Conservation (phyloP, 441 rosid genomes). For the Pelargonium fulgidum region DNA sequence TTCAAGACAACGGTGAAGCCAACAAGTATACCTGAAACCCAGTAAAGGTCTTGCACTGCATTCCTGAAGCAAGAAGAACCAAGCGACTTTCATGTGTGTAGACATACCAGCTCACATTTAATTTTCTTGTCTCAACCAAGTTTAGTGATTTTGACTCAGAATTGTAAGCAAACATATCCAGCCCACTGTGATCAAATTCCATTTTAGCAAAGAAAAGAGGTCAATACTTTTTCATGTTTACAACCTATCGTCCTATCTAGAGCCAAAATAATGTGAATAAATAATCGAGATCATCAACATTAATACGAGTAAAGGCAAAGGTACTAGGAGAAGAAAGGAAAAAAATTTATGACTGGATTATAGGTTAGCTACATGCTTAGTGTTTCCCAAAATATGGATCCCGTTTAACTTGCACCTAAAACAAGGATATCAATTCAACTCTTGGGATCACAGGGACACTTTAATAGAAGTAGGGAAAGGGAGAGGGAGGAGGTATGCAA, state of each 20-base stretch:
- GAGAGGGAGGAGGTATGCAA: constrained; percentile 1
- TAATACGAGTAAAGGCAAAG: no score
- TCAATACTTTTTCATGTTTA: not conserved
- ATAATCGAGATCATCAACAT: no score
- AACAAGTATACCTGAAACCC: constrained; percentile 71
- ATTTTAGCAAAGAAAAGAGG: constrained; percentile 22
- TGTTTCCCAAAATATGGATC: no score
- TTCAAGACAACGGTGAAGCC: constrained; percentile 14
- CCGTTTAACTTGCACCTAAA: not conserved
- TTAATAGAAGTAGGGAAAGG: not conserved
- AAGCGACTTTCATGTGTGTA: constrained; percentile 94
- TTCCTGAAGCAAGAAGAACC: constrained; percentile 96
- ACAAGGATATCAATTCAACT: not conserved
- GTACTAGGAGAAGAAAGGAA: no score
- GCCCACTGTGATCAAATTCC: constrained; percentile 54
- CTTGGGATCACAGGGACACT: not conserved
- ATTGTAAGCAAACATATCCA: constrained; percentile 73
- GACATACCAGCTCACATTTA: constrained; percentile 67
- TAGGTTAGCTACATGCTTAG: no score
- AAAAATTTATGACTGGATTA: no score
- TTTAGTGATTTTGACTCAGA: constrained; percentile 48
- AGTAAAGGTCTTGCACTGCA: constrained; percentile 81
- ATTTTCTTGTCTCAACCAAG: constrained; percentile 76
- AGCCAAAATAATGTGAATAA: not conserved
- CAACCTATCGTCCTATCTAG: constrained; percentile 11